phyloP scores from a whole-genome alignment of 345 rosid species.

The Fremontodendron californicum region DNA sequence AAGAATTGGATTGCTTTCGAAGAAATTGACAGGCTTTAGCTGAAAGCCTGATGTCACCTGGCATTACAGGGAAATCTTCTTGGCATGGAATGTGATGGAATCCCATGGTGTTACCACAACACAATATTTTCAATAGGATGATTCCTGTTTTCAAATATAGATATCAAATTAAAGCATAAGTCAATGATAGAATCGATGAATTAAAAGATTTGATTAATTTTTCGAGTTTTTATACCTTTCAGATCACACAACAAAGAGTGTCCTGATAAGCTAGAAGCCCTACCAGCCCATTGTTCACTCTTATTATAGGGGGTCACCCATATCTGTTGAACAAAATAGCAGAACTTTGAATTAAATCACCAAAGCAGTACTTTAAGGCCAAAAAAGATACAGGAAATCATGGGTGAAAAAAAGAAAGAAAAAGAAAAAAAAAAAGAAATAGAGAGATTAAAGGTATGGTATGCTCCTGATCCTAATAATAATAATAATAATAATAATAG shows the following conservation, averaged over 20 bases:
- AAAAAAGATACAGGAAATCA: not conserved
- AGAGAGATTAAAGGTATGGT: too few relatives aligned
- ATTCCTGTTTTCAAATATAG: constrained; percentile 33
- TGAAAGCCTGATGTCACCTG: constrained; percentile 59
- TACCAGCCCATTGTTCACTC: constrained; percentile 68
- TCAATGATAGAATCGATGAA: not conserved
- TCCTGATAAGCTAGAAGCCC: constrained; percentile 57
- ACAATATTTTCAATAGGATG: constrained; percentile 57
- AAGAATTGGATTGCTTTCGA: constrained; percentile 58
- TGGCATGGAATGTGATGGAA: constrained; percentile 77
- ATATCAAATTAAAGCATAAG: not conserved
- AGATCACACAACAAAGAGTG: constrained; percentile 72
- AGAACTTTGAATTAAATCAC: not conserved
- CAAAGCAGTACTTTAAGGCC: not conserved
- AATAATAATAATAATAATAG: too few relatives aligned
- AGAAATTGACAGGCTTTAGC: constrained; percentile 67
- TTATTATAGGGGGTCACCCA: constrained; percentile 69
- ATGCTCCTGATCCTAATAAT: too few relatives aligned
- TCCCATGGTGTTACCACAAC: constrained; percentile 72
- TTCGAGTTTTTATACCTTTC: constrained; percentile 34
- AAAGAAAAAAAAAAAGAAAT: too few relatives aligned
- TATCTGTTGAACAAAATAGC: constrained; percentile 28
- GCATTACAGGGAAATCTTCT: constrained; percentile 82
- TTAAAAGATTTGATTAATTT: not conserved
- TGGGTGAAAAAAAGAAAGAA: too few relatives aligned